Evolutionary conservation across 2,329 filamentous ascomycete species (phyloP), one percentile per base, ranked within the genome.

Genomic region (Alternaria postmessia): DNA sequence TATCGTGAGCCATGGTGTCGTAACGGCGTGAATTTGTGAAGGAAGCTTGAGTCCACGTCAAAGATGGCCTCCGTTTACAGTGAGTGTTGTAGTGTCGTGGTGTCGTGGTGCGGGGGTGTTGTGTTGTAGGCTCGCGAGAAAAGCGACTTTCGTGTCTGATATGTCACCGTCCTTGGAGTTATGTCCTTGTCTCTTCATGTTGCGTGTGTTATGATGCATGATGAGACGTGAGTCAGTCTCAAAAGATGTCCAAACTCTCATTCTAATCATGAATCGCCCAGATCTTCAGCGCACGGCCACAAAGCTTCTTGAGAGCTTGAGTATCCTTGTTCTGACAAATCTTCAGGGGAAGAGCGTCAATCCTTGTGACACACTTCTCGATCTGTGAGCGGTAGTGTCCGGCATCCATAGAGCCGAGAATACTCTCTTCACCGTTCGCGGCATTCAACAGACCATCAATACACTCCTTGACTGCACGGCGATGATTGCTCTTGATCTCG

Each of bases 211-310:
- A 5, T 32, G 26, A 32, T 3, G 9, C 1, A 5, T 7, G 18
- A 22, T 14, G 28, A 48, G 7, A 34, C 2, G 4, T 32, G 44
- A 48, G 0, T 8, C 2, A 1, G n/a, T 3, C 2, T 16, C 3
- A 2, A 36, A 24, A 1, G 3, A 6, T 12, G 3, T 48, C 46
- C 43, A 46, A 32, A 30, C 16, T 12, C 16, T 14, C 18, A 9
- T 22, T 1, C 32, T 36, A 49, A 14, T 36, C 55, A 54, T 58
- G 32, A 11, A 54, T 2, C n/a, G 34, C 34, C 55, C 55, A 58
- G 11, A 58, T 43, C 42, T 38, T 58, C 41, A 58, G 14, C 6
- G 55, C 49, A 6, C 4, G 11, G n/a, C 55, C 55, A 46, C 55
- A 58, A 16, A 58, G 20, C 26, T 47, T 58, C 32, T 28, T 53